Evolutionary conservation across 176 grass and related monocot genomes (phyloP), one percentile per base, ranked within the genome.

Genomic region (Guadua angustifolia): DNA sequence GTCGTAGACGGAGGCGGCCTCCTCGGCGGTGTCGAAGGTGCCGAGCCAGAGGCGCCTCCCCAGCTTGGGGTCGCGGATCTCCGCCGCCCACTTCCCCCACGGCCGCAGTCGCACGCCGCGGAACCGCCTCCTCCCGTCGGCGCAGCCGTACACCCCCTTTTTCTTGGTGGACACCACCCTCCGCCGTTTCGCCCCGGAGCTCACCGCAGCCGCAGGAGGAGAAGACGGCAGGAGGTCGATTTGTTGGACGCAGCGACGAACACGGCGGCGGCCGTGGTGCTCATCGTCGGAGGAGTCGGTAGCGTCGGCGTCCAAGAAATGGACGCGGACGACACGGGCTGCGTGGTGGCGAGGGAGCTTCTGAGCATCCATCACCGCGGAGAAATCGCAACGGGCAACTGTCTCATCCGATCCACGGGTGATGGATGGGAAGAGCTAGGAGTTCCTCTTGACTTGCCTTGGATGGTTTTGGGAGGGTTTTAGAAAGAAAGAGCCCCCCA

Each of bases 71-170:
- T 97, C 94, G 19, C 92, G 89, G 77, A 97, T 97, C 87, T 97
- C 92, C 78, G 94, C 94, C 13, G 89, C 94, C 92, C 89, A 97
- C 53, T 90, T 94, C 1, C 94, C 94, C 92, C 94, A 97, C 14
- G 85, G 89, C 59, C 94, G 86, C 49, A 66, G 89, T 22, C 94
- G 83, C 59, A 97, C 94, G 26, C 94, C 94, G 8, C 53, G 53
- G 53, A 57, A 57, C 19, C 53, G 53, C 53, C 19, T n/a, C 53
- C 53, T 3, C 53, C 53, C 53, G 53, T 9, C 19, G 8, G 3
- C 53, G 3, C 53, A 57, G 7, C 53, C 53, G 19, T 3, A n/a
- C 19, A 0, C 7, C 53, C 19, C 19, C 17, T n/a, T n/a, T 57
- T 24, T 83, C 32, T 42, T 50, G 1, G 73, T 59, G 29, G 46